Evolutionary conservation across 2,329 filamentous ascomycete species (phyloP), one percentile per base, ranked within the genome.

Genomic region (Hirsutella rhossiliensis): DNA sequence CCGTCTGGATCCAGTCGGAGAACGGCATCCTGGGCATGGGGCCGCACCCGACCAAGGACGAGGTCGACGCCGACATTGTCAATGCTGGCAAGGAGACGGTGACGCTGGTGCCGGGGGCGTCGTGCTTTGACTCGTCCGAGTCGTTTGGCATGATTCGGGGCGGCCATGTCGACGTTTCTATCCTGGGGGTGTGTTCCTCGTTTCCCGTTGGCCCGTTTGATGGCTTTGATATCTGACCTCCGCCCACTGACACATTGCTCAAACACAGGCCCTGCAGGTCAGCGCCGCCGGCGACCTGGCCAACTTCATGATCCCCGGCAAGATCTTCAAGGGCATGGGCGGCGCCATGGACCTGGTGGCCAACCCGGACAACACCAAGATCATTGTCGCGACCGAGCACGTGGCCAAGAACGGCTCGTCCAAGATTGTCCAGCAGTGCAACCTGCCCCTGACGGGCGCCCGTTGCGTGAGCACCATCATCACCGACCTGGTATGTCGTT

Each of bases 281-380:
- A 82, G 78, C 50, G 84, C 84, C 0, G 71, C 75, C 3, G 87
- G 87, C 23, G 87, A 94, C 58, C 65, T 94, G 43, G 87, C 87
- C 39, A 92, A 92, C 64, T 94, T 87, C 71, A 92, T 92, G 82
- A 84, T 94, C 49, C 87, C 87, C 0, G 87, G 87, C 20, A 92
- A 90, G 63, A 78, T 87, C 11, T 80, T 88, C 64, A 92, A 92
- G 71, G 87, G 87, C 17, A 92, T 94, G 80, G 87, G 87, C 48
- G 81, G 81, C 27, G 81, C 81, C 17, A 85, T 85, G 81, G 81
- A 85, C 57, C 65, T 85, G 8, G 79, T 85, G 11, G 80, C 77
- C 32, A 84, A 84, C 62, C 81, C 81, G 0, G 77, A 82, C 52
- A 70, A 73, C 54, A 85, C 81, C 51, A 84, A 83, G 69, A 82